Percentiles rank a stretch among this genome's conserved stretches.
phyloP scores from a whole-genome alignment of 1,284 basidiomycete species.

The Microbotryum lychnidis-dioicae region DNA sequence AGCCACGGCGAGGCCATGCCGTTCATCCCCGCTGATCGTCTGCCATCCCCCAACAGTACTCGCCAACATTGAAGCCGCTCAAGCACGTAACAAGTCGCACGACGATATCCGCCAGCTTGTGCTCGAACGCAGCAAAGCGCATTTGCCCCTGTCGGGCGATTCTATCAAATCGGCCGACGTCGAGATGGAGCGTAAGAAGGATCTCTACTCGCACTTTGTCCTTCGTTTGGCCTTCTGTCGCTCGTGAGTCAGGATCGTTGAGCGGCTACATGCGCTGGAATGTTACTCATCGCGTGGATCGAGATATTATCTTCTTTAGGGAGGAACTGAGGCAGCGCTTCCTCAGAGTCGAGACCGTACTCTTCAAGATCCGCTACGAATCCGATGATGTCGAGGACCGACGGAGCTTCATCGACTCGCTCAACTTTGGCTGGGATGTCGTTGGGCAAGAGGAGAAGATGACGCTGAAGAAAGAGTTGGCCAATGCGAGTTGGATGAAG shows the following conservation, averaged over 20 bases:
- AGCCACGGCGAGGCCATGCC: constrained; percentile 57
- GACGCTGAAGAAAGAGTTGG: constrained; percentile 50
- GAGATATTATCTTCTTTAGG: constrained; percentile 44
- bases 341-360: constrained; percentile 73
- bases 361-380: constrained; percentile 82
- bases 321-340: constrained; percentile 87
- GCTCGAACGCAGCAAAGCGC: constrained; percentile 54
- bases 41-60: constrained; percentile 71
- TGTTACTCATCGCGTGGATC: background rate
- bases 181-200: constrained; percentile 61
- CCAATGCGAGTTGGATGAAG: constrained; percentile 41
- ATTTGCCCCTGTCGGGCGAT: constrained; percentile 62
- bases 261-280: background rate
- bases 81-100: constrained; percentile 70
- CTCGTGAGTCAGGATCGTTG: constrained; percentile 55
- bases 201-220: constrained; percentile 92
- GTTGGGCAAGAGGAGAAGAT: constrained; percentile 57
- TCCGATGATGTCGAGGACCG: constrained; percentile 57
- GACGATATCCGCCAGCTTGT: constrained; percentile 65
- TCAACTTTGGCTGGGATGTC: constrained; percentile 67
- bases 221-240: constrained; percentile 90
- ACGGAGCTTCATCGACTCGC: constrained; percentile 61
- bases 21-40: constrained; percentile 80
- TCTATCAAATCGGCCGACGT: constrained; percentile 47
- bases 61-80: constrained; percentile 88